A percentile compares a stretch with the other conserved stretches of the same genome.
phyloP scores from a whole-genome alignment of 2,329 filamentous ascomycete genomes.

The Incumbomyces lentus region DNA sequence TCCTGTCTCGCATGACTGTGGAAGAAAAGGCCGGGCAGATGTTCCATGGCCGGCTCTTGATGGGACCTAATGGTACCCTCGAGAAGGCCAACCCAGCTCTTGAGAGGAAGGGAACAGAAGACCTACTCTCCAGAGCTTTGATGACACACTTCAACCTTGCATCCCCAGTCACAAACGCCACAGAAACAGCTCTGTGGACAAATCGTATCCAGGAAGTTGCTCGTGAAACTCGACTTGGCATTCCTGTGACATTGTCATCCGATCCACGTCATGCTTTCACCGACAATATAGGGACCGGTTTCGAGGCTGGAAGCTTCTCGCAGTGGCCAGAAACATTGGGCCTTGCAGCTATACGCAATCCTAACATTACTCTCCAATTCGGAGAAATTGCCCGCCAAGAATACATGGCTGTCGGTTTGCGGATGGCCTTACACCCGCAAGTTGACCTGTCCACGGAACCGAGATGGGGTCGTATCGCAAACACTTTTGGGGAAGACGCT shows the following conservation, averaged over 20 bases:
- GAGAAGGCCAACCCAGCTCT: neutral
- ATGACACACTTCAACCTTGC: conserved; percentile 7
- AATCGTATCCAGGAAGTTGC: conserved; percentile 2
- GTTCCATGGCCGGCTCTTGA: conserved; percentile 34
- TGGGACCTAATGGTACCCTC: neutral
- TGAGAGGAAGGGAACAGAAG: neutral
- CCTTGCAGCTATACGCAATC: conserved; percentile 38
- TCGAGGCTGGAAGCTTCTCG: conserved; percentile 36
- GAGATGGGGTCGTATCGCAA: conserved; percentile 38
- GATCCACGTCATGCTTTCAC: conserved; percentile 7
- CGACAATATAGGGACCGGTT: conserved; percentile 28
- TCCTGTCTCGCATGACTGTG: conserved; percentile 62
- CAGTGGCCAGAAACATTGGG: conserved; percentile 45
- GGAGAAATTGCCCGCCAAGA: conserved; percentile 42
- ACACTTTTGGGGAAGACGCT: conserved; percentile 41
- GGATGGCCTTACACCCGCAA: conserved; percentile 41
- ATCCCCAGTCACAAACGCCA: neutral
- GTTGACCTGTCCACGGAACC: conserved; percentile 43
- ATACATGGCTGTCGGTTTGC: conserved; percentile 32
- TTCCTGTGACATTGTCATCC: conserved; percentile 6
- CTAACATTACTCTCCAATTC: conserved; percentile 36
- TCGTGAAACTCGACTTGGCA: conserved; percentile 4
- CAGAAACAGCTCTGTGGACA: neutral
- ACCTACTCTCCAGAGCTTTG: neutral
- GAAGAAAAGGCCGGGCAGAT: conserved; percentile 63